Conservation (phyloP, 1,284 basidiomycete genomes). For the Ustilago shanxiensis region DNA sequence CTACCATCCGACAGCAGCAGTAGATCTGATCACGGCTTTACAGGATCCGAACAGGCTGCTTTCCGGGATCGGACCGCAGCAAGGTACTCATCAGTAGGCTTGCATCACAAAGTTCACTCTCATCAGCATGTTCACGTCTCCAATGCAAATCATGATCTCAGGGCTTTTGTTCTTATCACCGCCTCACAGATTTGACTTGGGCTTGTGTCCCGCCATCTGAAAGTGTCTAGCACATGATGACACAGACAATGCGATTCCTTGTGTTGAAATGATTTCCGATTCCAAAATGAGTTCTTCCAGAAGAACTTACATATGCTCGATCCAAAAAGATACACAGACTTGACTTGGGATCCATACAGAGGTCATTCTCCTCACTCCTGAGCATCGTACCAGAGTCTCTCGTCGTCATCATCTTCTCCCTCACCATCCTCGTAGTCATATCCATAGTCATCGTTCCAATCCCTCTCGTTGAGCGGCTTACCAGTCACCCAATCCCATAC, state of each 20-base stretch:
- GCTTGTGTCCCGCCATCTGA: not conserved
- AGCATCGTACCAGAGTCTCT: constrained; percentile 29
- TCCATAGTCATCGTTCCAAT: constrained; percentile 22
- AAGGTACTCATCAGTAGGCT: constrained; percentile 5
- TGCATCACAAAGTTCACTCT: not conserved
- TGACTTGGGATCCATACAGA: not conserved
- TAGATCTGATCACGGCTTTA: constrained; percentile 45
- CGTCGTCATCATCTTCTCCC: constrained; percentile 6
- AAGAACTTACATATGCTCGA: constrained; percentile 9
- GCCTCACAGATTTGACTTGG: not conserved
- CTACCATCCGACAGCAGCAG: constrained; percentile 37
- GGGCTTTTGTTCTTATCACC: not conserved
- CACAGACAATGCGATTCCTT: not conserved
- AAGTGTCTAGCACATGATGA: not conserved
- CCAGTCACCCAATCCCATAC: constrained; percentile 47
- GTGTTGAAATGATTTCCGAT: constrained; percentile 3
- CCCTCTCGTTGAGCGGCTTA: constrained; percentile 20
- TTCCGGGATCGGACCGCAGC: constrained; percentile 18
- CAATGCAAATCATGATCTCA: not conserved
- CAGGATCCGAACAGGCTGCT: constrained; percentile 47
- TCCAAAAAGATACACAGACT: not conserved
- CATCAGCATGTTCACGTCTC: not conserved
- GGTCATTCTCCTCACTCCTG: constrained; percentile 10
- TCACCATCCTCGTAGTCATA: constrained; percentile 19
- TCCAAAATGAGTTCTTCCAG: constrained; percentile 4